phyloP scores from a whole-genome alignment of 2,329 filamentous ascomycete genomes.

The Neofusicoccum cordaticola region DNA sequence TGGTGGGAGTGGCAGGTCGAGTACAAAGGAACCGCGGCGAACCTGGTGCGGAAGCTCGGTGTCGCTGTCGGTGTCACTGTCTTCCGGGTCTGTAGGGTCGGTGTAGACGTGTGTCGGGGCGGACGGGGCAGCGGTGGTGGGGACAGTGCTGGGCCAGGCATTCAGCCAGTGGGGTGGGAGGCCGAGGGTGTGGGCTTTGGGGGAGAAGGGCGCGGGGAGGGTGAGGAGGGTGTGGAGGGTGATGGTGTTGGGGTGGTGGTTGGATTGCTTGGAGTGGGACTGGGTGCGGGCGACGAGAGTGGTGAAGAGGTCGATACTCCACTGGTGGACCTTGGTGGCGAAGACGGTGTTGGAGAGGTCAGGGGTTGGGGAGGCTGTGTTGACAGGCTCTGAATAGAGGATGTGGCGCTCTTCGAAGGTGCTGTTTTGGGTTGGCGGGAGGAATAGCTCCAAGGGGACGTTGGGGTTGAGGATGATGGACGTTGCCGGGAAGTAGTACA shows the following conservation, averaged over 20 bases:
- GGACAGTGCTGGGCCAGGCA: not conserved
- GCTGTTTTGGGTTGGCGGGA: not conserved
- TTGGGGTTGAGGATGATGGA: conserved; percentile 4
- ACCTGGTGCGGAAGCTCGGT: not conserved
- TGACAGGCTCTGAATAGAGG: not conserved
- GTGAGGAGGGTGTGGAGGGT: not conserved
- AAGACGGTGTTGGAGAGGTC: not conserved
- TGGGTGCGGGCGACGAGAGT: not conserved
- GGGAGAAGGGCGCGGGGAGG: not conserved
- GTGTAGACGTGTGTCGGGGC: not conserved
- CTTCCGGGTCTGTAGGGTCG: not conserved
- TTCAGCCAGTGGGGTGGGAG: not conserved
- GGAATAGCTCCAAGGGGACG: conserved; percentile 1
- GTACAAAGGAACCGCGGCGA: not conserved
- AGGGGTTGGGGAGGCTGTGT: not conserved
- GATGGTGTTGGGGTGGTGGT: not conserved
- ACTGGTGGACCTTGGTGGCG: not conserved
- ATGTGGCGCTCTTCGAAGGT: not conserved
- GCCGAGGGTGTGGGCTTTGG: not conserved
- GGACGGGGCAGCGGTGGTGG: not conserved
- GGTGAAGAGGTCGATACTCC: conserved; percentile 9
- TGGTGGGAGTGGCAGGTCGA: not conserved
- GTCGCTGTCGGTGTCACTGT: not conserved
- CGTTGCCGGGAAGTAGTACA: not conserved
- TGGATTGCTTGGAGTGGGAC: not conserved